phyloP scores from a whole-genome alignment of 495 filamentous ascomycete genomes.

The Lasiosphaeria hispida region DNA sequence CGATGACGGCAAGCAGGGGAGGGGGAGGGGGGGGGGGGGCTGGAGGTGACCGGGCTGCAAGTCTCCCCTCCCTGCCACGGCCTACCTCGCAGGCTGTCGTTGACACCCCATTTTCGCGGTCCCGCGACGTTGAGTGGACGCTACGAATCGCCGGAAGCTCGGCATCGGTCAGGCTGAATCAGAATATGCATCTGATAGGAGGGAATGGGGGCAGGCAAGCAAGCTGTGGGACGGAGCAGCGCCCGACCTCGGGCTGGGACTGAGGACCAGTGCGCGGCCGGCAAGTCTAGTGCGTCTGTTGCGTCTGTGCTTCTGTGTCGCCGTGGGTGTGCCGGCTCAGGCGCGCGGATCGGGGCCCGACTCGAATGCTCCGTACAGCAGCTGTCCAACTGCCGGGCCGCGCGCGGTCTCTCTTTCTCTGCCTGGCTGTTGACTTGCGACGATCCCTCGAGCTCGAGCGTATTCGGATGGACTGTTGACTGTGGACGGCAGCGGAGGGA shows the following conservation, averaged over 20 bases:
- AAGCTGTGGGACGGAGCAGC: neutral
- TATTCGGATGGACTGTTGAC: constrained; percentile 3
- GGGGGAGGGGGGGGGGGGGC: neutral
- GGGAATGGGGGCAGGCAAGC: neutral
- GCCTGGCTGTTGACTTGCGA: neutral
- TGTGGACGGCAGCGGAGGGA: neutral
- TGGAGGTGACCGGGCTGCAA: neutral
- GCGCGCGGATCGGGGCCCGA: constrained; percentile 13
- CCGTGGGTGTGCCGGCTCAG: neutral
- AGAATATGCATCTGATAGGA: constrained; percentile 11
- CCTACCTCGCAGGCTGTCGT: constrained; percentile 1
- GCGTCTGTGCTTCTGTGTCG: neutral
- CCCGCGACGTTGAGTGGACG: constrained; percentile 1
- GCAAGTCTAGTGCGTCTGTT: neutral
- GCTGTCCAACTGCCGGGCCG: constrained; percentile 12
- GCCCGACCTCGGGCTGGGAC: no score
- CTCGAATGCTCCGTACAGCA: neutral
- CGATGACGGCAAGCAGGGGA: constrained; percentile 2
- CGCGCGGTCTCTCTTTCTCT: neutral
- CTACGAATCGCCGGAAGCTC: constrained; percentile 5
- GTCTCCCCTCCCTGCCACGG: neutral
- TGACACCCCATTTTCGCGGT: neutral
- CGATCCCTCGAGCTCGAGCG: constrained; percentile 3
- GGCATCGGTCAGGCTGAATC: constrained; percentile 10
- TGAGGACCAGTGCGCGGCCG: neutral